Evolutionary conservation across 768 basidiomycete species (phyloP), one percentile per base, ranked within the genome.

Genomic region (Lyophyllum atratum): DNA sequence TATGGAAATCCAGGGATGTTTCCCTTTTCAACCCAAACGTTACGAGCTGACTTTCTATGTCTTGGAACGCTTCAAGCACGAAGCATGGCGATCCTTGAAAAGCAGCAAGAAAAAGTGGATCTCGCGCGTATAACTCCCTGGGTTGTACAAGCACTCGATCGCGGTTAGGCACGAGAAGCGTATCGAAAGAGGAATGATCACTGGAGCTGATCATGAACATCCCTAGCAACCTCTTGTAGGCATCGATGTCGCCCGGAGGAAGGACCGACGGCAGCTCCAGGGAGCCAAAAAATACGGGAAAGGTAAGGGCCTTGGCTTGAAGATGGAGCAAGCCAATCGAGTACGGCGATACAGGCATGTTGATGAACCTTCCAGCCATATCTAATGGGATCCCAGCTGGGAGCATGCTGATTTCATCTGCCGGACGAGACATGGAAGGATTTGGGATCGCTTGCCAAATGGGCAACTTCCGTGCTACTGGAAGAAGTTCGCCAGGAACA

Each of bases 141-240:
- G 71, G 69, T 24, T 55, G 43, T 19, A 58, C 62, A 19, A 77
- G 65, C 0, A 58, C 50, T 1, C 63, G 37, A 40, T 65, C 62
- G 12, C 63, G 61, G 46, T 76, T 72, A 1, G 78, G 79, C 11
- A 79, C 64, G 6, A 60, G 67, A n/a, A 76, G 54, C 4, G 53
- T 57, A 40, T 39, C 51, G 3, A 42, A 52, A 21, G 54, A 58
- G 11, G 46, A 25, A 21, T 26, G 14, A 15, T 37, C 15, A 37
- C 15, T 54, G 19, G 31, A 5, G 21, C 39, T 1, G 2, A 17
- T 19, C 2, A 55, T 29, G 33, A 56, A 40, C 29, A 47, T 42
- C 21, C 2, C 17, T 49, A 62, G 44, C 14, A 62, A 28, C 4
- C 31, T 24, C 31, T 21, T 39, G 49, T 62, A 62, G 0, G 48